Percentiles rank a stretch among this genome's conserved stretches.
Conservation (phyloP, 495 filamentous ascomycete species). For the Neurospora terricola region DNA sequence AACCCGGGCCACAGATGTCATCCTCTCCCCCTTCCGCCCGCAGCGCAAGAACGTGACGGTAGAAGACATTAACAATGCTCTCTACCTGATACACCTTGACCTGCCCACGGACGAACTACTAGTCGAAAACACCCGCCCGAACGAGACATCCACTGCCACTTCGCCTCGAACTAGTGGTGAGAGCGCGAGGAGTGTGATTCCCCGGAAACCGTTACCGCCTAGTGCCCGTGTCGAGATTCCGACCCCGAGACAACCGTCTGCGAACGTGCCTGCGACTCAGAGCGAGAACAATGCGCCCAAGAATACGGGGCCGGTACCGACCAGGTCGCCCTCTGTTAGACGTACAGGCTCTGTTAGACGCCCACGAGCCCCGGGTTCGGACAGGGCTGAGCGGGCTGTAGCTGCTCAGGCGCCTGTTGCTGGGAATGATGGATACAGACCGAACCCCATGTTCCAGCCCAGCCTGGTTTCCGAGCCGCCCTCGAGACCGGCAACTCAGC, state of each 20-base stretch:
- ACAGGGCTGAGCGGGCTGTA: neutral
- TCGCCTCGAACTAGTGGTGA: constrained; percentile 39
- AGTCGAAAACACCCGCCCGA: constrained; percentile 33
- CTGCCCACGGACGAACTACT: constrained; percentile 46
- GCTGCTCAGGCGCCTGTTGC: neutral
- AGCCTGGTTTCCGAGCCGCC: neutral
- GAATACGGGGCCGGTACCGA: neutral
- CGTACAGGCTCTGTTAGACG: neutral
- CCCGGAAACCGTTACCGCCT: constrained; percentile 33
- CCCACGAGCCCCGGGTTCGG: neutral
- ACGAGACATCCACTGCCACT: constrained; percentile 13
- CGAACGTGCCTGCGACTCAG: neutral
- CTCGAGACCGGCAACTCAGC: neutral
- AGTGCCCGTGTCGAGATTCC: constrained; percentile 1
- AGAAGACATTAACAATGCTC: constrained; percentile 73
- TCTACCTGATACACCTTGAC: constrained; percentile 86
- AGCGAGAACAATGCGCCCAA: neutral
- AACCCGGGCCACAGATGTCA: constrained; percentile 56
- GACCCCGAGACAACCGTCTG: neutral
- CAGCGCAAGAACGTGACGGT: constrained; percentile 76
- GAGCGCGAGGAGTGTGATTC: constrained; percentile 33
- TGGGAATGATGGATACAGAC: constrained; percentile 5
- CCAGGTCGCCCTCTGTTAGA: neutral
- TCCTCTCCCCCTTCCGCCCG: constrained; percentile 86
- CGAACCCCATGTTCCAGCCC: constrained; percentile 17